Evolutionary conservation across 2,329 filamentous ascomycete species (phyloP), one percentile per base, ranked within the genome.

Genomic region (Cladosporium colombiae): DNA sequence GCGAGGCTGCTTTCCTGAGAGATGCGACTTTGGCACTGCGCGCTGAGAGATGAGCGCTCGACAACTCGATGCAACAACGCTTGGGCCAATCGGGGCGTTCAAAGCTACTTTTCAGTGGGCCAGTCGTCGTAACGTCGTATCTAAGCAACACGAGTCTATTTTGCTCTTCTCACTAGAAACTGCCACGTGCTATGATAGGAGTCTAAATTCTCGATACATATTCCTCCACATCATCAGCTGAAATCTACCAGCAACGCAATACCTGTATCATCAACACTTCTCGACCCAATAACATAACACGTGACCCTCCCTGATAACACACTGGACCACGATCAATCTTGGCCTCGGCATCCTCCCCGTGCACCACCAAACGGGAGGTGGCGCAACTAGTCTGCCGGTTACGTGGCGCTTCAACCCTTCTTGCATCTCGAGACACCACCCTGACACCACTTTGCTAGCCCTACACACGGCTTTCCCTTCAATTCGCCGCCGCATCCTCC

Each of bases 401-500:
- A 23, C 49, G 49, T 29, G 49, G 49, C 49, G 49, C 18, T 50
- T 53, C 49, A 53, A 16, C 40, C 40, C n/a, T 46, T 46, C n/a
- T 46, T 46, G n/a, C n/a, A 21, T 13, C 40, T 21, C 40, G 14
- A 46, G 5, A 16, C 49, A 25, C 14, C 49, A 18, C 27, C 25
- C 23, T 29, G 18, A 29, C 49, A 29, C 23, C 49, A 29, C n/a
- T 8, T 18, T 44, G 16, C 37, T 7, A 16, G 21, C 21, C 49
- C 23, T 52, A 52, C 23, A 13, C 16, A 55, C 52, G 6, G 14
- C 14, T 8, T 31, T 56, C 18, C 52, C n/a, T n/a, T 46, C 40
- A 46, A 21, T 21, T 46, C 40, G 40, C 40, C 40, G n/a, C 40
- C n/a, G 40, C 40, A 21, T 69, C 67, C 57, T 70, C 62, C 25